Base-by-base conservation (phyloP, 179 eudicot genomes). In the Vitellaria paradoxa region DNA sequence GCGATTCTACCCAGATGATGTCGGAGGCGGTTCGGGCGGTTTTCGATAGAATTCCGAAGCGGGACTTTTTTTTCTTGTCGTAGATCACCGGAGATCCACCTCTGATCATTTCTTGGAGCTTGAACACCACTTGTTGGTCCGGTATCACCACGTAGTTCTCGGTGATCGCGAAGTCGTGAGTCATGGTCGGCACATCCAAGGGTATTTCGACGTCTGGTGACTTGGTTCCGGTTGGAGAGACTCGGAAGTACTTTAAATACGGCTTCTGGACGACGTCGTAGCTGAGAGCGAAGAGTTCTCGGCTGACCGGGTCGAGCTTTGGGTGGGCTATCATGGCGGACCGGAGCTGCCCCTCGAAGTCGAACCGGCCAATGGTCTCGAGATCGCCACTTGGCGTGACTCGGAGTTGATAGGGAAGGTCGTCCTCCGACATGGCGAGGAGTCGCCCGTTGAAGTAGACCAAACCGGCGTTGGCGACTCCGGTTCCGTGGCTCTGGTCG, bases 371-470 rank as follows among this genome's bases (percentile, higher is more conserved):
- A 11, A 75, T 68, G 0, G 90, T 87, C 65, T 79, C 61, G 10
- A 87, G 70, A 49, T 87, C 90, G n/a, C 90, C 90, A 26, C 85
- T 30, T 1, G 79, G 66, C 0, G 83, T 75, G 42, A 87, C 26
- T 3, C 74, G 75, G n/a, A 88, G 85, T n/a, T 88, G 78, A 61
- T 88, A 88, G 0, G 91, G 91, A 40, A 88, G 56, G 61, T 88
- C 91, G 21, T 88, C 91, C 53, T 88, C 91, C 17, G 91, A 88
- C 91, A 88, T 88, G 6, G 91, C 91, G 1, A 88, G 77, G 6
- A 88, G 49, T 5, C 91, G 78, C 40, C 82, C 71, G 74, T 86
- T 84, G 68, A 88, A 88, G 62, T 81, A 88, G 0, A 88, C 88
- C 8, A 88, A 72, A 0, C 91, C 91, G 21, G 91, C 91, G 81